Evolutionary conservation across 371 early-diverging fungal species (phyloP).

Genomic region (Zopfochytrium polystomum): DNA sequence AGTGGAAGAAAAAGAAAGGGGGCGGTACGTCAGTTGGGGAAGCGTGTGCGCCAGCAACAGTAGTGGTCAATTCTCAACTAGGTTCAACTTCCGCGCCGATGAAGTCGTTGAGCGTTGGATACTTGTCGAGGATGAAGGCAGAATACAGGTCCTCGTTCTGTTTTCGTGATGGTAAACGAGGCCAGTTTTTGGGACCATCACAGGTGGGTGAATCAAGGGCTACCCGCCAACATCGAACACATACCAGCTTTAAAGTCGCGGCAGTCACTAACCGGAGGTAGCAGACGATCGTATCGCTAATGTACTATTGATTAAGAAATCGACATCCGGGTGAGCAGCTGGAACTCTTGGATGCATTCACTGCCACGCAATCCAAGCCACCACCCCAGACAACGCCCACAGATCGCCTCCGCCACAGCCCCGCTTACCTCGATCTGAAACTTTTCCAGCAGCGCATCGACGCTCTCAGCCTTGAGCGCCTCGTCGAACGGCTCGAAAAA

Average conservation of each 20-base stretch:
- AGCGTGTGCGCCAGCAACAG: not conserved
- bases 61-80: conserved; percentile 23
- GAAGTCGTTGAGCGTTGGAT: conserved; percentile 44
- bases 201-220: not conserved
- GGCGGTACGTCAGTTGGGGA: not conserved
- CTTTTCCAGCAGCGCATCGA: conserved; percentile 20
- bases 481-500: conserved; percentile 41
- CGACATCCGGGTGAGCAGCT: not conserved
- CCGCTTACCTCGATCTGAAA: conserved; percentile 14
- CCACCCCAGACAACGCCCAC: not conserved
- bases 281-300: conserved; percentile 47
- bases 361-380: too few species aligned
- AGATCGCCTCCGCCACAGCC: not conserved
- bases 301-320: conserved; percentile 22
- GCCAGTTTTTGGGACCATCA: too few species aligned
- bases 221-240: not conserved
- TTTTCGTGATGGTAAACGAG: too few species aligned
- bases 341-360: too few species aligned
- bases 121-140: conserved; percentile 45
- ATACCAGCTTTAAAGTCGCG: conserved; percentile 42
- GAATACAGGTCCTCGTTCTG: conserved; percentile 47
- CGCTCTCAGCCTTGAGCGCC: conserved; percentile 15
- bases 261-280: conserved; percentile 47
- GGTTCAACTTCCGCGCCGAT: conserved; percentile 49
- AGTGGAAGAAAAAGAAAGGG: conserved; percentile 3